phyloP scores from a whole-genome alignment of 2,329 filamentous ascomycete species.

The Aureobasidium sp. region DNA sequence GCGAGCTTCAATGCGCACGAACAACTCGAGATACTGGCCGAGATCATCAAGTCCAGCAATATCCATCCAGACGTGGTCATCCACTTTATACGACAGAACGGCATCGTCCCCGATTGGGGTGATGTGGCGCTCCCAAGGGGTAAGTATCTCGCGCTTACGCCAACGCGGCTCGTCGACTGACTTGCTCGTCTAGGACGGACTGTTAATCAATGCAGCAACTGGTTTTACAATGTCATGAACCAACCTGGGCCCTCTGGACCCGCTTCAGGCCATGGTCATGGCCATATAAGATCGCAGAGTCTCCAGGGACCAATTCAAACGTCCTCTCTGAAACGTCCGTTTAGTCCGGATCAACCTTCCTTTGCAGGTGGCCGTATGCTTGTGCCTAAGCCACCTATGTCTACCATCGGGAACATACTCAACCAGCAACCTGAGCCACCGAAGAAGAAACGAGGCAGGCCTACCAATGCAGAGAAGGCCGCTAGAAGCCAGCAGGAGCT shows the following conservation, averaged over 20 bases:
- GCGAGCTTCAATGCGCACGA: constrained; percentile 10
- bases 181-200: constrained; percentile 27
- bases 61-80: constrained; percentile 39
- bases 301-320: constrained; percentile 11
- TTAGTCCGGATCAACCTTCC: constrained; percentile 22
- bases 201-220: constrained; percentile 27
- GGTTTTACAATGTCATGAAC: constrained; percentile 21
- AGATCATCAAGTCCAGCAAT: constrained; percentile 44
- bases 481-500: constrained; percentile 37
- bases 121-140: constrained; percentile 45
- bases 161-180: neutral
- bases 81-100: constrained; percentile 37
- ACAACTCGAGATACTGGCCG: constrained; percentile 41
- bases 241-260: constrained; percentile 3
- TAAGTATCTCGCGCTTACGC: constrained; percentile 27
- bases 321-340: constrained; percentile 23
- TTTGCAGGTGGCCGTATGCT: constrained; percentile 35
- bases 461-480: constrained; percentile 42
- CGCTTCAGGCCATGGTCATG: neutral
- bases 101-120: constrained; percentile 42
- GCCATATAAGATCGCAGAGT: constrained; percentile 15
- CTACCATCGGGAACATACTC: constrained; percentile 6
- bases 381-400: constrained; percentile 35
- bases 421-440: constrained; percentile 18
- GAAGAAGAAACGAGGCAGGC: constrained; percentile 43